Evolutionary conservation across 2,329 filamentous ascomycete species (phyloP).

Genomic region (Cladosporium austrohemisphaericum): DNA sequence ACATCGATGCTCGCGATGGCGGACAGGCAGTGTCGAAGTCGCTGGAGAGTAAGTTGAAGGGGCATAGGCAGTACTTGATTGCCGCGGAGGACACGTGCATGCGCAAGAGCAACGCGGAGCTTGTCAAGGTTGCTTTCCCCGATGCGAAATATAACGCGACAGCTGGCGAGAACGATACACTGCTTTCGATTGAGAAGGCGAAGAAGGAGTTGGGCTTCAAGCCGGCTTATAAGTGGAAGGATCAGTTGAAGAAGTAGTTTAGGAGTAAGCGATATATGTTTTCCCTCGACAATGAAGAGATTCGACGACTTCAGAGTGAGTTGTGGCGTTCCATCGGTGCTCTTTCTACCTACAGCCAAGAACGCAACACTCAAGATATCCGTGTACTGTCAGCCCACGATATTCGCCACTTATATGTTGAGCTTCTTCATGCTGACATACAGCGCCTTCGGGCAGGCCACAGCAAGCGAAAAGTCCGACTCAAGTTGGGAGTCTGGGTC

Average conservation of each 20-base stretch:
- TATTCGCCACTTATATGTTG: too few relatives aligned
- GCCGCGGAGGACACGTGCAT: conserved; percentile 24
- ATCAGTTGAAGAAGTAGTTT: too few relatives aligned
- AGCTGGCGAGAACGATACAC: conserved; percentile 18
- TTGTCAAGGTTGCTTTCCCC: conserved; percentile 23
- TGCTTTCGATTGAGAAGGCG: conserved; percentile 25
- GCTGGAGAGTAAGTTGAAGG: conserved; percentile 19
- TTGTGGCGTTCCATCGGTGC: too few relatives aligned
- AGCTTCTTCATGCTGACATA: too few relatives aligned
- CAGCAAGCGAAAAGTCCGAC: neutral
- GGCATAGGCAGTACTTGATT: conserved; percentile 24
- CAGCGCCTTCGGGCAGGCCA: neutral
- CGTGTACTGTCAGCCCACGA: too few relatives aligned
- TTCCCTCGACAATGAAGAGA: too few relatives aligned
- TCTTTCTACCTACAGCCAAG: neutral
- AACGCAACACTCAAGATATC: too few relatives aligned
- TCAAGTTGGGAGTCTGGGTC: neutral
- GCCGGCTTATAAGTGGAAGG: conserved; percentile 24
- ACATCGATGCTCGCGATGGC: conserved; percentile 24
- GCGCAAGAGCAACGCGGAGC: conserved; percentile 23
- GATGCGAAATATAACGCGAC: conserved; percentile 23
- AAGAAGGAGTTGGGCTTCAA: conserved; percentile 25
- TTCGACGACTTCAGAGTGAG: too few relatives aligned
- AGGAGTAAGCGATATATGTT: too few relatives aligned
- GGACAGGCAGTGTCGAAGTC: conserved; percentile 22